Evolutionary conservation across 768 basidiomycete species (phyloP).

Genomic region (Boletus sp.): DNA sequence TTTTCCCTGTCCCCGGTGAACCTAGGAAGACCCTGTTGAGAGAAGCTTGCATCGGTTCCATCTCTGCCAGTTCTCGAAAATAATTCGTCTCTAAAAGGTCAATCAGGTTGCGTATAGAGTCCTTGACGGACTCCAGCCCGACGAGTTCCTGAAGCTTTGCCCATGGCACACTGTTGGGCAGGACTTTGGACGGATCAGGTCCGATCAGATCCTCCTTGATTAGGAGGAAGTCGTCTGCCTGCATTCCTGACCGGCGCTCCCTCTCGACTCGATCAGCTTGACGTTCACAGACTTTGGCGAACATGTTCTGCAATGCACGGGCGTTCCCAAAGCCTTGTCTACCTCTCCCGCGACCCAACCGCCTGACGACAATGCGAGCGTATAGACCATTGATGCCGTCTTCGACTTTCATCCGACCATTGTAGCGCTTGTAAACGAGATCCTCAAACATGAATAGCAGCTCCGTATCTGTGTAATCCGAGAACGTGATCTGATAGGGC

Average conservation of each 20-base stretch:
- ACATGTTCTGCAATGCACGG: conserved; percentile 55
- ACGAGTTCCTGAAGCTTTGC: conserved; percentile 49
- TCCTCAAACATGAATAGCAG: conserved; percentile 53
- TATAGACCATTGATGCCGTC: conserved; percentile 56
- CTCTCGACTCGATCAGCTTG: conserved; percentile 51
- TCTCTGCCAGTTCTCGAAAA: conserved; percentile 55
- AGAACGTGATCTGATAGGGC: conserved; percentile 57
- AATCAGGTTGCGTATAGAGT: conserved; percentile 50
- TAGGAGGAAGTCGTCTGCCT: conserved; percentile 53
- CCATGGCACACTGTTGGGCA: conserved; percentile 50
- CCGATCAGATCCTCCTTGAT: conserved; percentile 61
- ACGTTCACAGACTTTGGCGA: conserved; percentile 46
- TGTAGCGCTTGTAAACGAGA: conserved; percentile 44
- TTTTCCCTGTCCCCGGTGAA: conserved; percentile 72
- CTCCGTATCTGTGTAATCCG: conserved; percentile 61
- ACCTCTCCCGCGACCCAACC: conserved; percentile 61
- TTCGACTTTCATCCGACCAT: conserved; percentile 55
- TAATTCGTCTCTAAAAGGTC: conserved; percentile 54
- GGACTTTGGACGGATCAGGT: conserved; percentile 54
- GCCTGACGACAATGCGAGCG: conserved; percentile 53
- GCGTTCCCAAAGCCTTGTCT: conserved; percentile 67
- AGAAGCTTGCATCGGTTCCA: conserved; percentile 49
- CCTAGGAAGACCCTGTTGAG: conserved; percentile 69
- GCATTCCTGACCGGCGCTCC: conserved; percentile 39
- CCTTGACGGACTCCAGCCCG: conserved; percentile 59